Conservation (phyloP, 495 filamentous ascomycete species). For the Penicillium subrubescens region DNA sequence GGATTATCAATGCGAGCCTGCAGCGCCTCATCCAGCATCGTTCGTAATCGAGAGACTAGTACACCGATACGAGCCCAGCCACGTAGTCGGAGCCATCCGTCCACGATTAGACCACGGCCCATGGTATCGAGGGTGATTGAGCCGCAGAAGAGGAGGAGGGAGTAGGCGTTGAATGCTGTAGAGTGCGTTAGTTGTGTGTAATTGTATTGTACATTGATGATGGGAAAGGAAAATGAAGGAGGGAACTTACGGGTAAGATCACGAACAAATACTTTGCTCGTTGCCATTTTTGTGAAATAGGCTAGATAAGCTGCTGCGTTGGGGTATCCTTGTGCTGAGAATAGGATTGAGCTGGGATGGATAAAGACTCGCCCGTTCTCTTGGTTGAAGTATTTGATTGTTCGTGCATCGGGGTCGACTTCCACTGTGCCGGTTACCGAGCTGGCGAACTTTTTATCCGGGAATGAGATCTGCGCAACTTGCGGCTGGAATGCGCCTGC, state of each 20-base stretch:
- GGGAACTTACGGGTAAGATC: conserved; percentile 78
- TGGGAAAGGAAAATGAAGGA: background rate
- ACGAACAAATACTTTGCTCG: conserved; percentile 83
- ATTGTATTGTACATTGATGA: background rate
- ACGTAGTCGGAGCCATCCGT: conserved; percentile 86
- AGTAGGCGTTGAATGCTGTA: conserved; percentile 85
- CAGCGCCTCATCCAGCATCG: conserved; percentile 83
- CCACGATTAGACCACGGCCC: conserved; percentile 85
- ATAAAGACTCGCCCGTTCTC: conserved; percentile 89
- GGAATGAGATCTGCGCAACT: conserved; percentile 85
- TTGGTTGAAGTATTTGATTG: conserved; percentile 88
- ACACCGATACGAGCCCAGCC: conserved; percentile 97
- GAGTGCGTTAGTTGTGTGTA: conserved; percentile 10
- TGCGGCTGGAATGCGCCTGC: conserved; percentile 91
- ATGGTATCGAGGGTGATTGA: conserved; percentile 82
- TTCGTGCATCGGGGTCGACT: conserved; percentile 86
- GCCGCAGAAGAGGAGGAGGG: conserved; percentile 87
- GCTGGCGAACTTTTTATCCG: conserved; percentile 90
- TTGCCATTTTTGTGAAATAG: conserved; percentile 90
- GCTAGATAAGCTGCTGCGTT: conserved; percentile 70
- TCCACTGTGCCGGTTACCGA: conserved; percentile 85
- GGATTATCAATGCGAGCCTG: conserved; percentile 79
- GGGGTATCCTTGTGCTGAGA: conserved; percentile 74
- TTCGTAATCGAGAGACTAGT: conserved; percentile 77
- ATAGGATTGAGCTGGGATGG: conserved; percentile 84